Evolutionary conservation across 129 eudicot species (phyloP).

Genomic region (Sambucus nigra): DNA sequence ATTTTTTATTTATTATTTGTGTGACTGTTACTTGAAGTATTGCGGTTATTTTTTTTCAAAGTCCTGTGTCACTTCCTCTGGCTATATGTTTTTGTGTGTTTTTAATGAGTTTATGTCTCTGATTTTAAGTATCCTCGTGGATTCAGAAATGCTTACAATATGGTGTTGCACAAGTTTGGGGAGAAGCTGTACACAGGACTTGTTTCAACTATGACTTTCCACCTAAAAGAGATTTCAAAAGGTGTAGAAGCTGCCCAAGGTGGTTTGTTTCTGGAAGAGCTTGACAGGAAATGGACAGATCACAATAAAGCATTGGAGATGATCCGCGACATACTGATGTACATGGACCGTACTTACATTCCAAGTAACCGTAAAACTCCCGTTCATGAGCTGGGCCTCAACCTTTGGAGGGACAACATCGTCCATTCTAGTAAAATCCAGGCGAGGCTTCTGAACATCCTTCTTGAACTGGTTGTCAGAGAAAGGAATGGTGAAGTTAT

Average conservation of each 20-base stretch:
- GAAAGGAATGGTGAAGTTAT: conserved; percentile 64
- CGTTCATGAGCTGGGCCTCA: conserved; percentile 27
- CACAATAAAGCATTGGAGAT: conserved; percentile 27
- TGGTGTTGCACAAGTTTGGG: conserved; percentile 29
- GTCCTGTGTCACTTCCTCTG: too few species aligned
- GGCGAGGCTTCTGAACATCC: conserved; percentile 18
- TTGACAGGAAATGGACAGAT: conserved; percentile 23
- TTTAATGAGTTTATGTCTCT: neutral
- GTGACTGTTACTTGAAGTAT: too few species aligned
- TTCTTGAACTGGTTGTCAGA: conserved; percentile 23
- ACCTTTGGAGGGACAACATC: conserved; percentile 25
- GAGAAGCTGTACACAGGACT: conserved; percentile 26
- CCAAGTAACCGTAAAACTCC: conserved; percentile 23
- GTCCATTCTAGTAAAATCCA: conserved; percentile 15
- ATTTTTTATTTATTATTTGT: too few species aligned
- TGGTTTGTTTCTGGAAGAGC: conserved; percentile 25
- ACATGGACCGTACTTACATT: conserved; percentile 26
- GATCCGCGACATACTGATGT: conserved; percentile 29
- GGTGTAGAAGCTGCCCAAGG: conserved; percentile 19
- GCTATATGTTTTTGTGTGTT: too few species aligned
- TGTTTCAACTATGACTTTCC: conserved; percentile 24
- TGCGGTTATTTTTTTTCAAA: too few species aligned
- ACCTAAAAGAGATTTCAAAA: conserved; percentile 20
- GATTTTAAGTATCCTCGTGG: neutral
- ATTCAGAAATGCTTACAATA: conserved; percentile 26